Evolutionary conservation across 1,284 basidiomycete species (phyloP).

Genomic region (Tilletia caries): DNA sequence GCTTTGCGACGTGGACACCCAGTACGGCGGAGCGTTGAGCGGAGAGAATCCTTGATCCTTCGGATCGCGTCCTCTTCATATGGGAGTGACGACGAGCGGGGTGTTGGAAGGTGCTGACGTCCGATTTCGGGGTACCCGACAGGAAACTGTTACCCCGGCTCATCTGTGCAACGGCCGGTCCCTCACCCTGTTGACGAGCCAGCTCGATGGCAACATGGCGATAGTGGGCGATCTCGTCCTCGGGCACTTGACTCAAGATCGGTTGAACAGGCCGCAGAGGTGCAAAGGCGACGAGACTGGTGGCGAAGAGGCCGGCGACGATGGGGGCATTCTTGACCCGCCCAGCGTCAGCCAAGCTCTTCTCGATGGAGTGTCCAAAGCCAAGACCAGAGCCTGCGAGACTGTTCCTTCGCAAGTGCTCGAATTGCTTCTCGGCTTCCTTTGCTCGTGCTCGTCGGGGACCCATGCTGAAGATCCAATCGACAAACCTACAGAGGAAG

Average conservation of each 20-base stretch:
- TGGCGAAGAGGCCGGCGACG: constrained; percentile 1
- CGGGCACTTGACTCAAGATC: neutral
- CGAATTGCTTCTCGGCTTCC: constrained; percentile 9
- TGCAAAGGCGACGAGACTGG: constrained; percentile 6
- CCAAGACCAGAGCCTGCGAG: neutral
- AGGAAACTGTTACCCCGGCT: neutral
- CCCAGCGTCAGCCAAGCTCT: neutral
- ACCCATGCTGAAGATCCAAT: constrained; percentile 16
- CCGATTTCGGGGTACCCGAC: neutral
- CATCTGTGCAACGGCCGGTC: neutral
- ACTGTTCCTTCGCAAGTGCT: neutral
- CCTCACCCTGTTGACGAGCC: constrained; percentile 39
- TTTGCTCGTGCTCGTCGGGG: neutral
- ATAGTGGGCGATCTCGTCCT: constrained; percentile 29
- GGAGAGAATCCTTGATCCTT: constrained; percentile 24
- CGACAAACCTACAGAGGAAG: constrained; percentile 18
- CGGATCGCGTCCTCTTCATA: constrained; percentile 17
- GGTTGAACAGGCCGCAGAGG: constrained; percentile 7
- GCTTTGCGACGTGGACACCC: no score
- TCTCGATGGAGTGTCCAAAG: constrained; percentile 3
- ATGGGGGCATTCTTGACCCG: constrained; percentile 11
- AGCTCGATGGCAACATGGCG: constrained; percentile 34
- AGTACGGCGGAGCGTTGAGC: neutral
- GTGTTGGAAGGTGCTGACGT: constrained; percentile 15
- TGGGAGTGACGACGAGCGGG: constrained; percentile 12